Base-by-base conservation (phyloP, 2,329 filamentous ascomycete genomes). In the Ceratocystis cubensis region DNA sequence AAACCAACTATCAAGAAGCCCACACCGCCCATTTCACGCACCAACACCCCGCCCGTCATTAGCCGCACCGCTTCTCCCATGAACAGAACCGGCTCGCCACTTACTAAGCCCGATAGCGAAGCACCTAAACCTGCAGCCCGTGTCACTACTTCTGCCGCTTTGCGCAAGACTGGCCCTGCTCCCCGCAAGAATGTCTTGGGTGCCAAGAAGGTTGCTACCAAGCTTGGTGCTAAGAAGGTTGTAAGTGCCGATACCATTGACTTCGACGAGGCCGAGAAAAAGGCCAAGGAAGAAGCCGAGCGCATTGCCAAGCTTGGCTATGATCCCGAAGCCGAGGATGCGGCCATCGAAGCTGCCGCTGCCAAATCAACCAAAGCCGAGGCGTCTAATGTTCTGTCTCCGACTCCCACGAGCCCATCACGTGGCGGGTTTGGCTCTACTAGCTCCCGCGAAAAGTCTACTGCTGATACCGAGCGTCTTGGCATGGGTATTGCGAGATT, bases 1-100 rank as follows among this genome's bases (percentile, higher is more conserved):
- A 96, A 97, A 79, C 94, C 94, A 25, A 84, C 91, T 3, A 95
- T 99, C 78, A 99, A 97, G 82, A 87, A 91, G 72, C 93, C 93
- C 45, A 96, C 91, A 70, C 96, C 96, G 71, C 93, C 94, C 17
- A 84, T 94, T 56, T 96, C 93, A 46, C 88, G 94, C 73, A 94
- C 90, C 56, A 87, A 85, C 64, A 97, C 94, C 2, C 93, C 93
- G 15, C 87, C 89, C 2, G 84, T 89, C 10, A 82, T 89, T 71
- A 88, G 88, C 72, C 88, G 92, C 71, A 92, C 88, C 10, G 84
- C 85, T 3, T 96, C 93, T n/a, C 93, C 94, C 1, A 96, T 96
- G 81, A 79, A 85, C n/a, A 87, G 93, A 72, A 85, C 92, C 5
- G 84, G 93, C 70, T 96, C 93, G 4, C 93, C 94, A 8, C 84